Base-by-base conservation (phyloP, 1,139 yeast species). In the Suhomyces ambrosiae region DNA sequence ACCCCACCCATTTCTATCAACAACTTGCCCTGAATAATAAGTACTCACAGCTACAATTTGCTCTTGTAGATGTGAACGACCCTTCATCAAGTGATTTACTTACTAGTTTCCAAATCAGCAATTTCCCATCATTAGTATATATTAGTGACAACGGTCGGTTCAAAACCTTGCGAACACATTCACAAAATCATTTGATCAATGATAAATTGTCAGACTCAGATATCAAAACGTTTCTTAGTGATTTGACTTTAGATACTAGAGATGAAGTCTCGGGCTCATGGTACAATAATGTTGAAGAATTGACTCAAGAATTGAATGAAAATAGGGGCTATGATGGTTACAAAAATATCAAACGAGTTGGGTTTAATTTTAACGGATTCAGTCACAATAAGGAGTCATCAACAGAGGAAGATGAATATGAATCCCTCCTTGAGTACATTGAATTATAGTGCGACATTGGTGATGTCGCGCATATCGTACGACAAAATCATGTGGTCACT, bases 1-100 rank as follows among this genome's bases (percentile, higher is more conserved):
- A 53, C 30, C 74, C 73, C 1, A 47, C 53, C 7, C 76, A 71
- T 46, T 66, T 61, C 41, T 61, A 58, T 38, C 73, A 68, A 40
- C 46, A 44, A 34, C 40, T 63, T 9, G 63, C 71, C 3, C 5
- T 26, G 10, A 7, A 25, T 5, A 27, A 40, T 10, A 41, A 47
- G 5, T 39, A 48, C 27, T 37, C 43, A 2, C 30, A 31, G 12
- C 24, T 54, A 5, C 33, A 39, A 12, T 62, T 68, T 45, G 61
- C 59, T 5, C 41, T 67, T 3, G 55, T 60, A 2, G 62, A 62
- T 36, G 48, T 60, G 13, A 63, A 58, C 24, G 46, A 53, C 7
- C 41, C 48, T 3, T 48, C 43, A 12, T 44, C 48, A 17, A 46
- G 46, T n/a, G 53, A 52, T 0, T 35, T 66, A 3, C 42, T 65